Percentiles rank a stretch among this genome's conserved stretches.
These are phyloP conservation scores for Trifolium pratense DNA, from an alignment of 306 rosid genomes.

Conservation along the genomic window DNA sequence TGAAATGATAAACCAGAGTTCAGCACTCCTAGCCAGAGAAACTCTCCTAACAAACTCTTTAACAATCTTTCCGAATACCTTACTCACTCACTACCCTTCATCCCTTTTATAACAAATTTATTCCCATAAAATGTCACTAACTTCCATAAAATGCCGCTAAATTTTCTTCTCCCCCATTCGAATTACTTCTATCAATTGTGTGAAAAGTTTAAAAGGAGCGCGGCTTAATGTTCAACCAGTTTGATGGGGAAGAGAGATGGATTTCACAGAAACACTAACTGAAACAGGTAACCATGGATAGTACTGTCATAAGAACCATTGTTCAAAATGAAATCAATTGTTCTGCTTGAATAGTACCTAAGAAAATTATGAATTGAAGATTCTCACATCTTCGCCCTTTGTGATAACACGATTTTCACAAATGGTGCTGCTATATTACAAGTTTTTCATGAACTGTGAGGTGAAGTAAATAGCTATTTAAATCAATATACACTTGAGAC, in stretches of 20 bases:
- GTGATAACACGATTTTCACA: slow-evolving; percentile 14
- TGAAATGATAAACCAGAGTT: no score
- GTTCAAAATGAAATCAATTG: slow-evolving; percentile 29
- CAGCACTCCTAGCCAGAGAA: no score
- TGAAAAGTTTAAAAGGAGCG: neutral
- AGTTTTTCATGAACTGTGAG: slow-evolving; percentile 33
- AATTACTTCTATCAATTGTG: no score
- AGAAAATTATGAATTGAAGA: slow-evolving; percentile 32
- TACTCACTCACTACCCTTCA: no score
- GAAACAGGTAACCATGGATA: neutral
- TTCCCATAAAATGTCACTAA: no score
- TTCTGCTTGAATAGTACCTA: slow-evolving; percentile 16
- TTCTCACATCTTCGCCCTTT: slow-evolving; percentile 32
- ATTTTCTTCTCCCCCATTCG: no score
- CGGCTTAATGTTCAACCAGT: neutral
- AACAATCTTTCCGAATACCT: no score
- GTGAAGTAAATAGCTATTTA: slow-evolving; percentile 37
- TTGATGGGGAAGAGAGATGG: slow-evolving; percentile 4
- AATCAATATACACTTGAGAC: slow-evolving; percentile 44
- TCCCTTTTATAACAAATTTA: no score
- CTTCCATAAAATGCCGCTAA: no score
- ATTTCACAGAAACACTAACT: neutral
- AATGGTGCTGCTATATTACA: slow-evolving; percentile 29
- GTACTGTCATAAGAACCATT: neutral
- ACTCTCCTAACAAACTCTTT: no score